These are phyloP conservation scores for Pyrus hybrid DNA, from an alignment of 331 rosid genomes.

Conservation along the genomic window DNA sequence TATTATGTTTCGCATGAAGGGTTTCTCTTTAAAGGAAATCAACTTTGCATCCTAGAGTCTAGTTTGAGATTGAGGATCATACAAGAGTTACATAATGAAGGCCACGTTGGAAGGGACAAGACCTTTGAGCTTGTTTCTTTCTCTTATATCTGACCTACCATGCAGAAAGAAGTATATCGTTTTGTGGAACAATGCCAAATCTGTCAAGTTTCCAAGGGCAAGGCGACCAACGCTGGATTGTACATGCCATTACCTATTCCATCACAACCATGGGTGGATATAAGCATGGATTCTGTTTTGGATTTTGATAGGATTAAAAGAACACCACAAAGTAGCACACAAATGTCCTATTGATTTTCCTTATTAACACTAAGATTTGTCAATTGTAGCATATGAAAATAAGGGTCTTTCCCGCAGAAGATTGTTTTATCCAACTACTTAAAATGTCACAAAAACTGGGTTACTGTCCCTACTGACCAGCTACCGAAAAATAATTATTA, in stretches of 20 bases:
- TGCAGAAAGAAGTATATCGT: too few relatives aligned
- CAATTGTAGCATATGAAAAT: too few relatives aligned
- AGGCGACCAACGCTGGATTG: not conserved
- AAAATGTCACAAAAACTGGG: too few relatives aligned
- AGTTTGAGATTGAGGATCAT: not conserved
- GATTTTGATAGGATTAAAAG: too few relatives aligned
- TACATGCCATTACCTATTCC: not conserved
- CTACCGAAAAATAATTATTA: too few relatives aligned
- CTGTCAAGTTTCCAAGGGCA: not conserved
- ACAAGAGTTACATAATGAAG: not conserved
- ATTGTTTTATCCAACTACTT: too few relatives aligned
- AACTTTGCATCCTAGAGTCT: not conserved
- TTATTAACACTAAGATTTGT: too few relatives aligned
- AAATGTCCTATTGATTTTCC: too few relatives aligned
- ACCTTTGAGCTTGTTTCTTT: not conserved
- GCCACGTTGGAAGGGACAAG: not conserved
- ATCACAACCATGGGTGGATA: not conserved
- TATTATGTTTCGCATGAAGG: not conserved
- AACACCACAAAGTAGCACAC: too few relatives aligned
- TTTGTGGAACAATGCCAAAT: not conserved
- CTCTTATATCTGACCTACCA: too few relatives aligned
- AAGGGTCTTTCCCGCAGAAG: too few relatives aligned
- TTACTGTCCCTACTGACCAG: too few relatives aligned
- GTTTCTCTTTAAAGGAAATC: not conserved
- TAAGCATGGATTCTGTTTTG: not conserved